phyloP scores from a whole-genome alignment of 257 asterid genomes.

The Solanum rostratum region DNA sequence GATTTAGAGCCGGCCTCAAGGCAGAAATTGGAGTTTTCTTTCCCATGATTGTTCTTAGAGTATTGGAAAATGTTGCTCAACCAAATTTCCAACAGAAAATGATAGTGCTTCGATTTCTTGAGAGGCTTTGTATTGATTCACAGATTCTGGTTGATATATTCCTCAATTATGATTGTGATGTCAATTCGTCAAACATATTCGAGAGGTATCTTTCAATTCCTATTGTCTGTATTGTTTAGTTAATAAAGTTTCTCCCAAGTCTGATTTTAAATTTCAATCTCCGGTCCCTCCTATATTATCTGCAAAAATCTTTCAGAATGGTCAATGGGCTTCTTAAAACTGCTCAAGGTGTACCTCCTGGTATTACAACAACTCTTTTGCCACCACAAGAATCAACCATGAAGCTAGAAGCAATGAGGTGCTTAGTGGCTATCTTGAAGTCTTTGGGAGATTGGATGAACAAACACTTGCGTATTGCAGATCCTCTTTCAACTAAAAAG shows the following conservation, averaged over 20 bases:
- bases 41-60: slow-evolving; percentile 96
- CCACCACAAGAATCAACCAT: slow-evolving; percentile 76
- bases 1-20: slow-evolving; percentile 95
- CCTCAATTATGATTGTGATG: slow-evolving; percentile 97
- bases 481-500: slow-evolving; percentile 54
- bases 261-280: not conserved
- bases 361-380: slow-evolving; percentile 62
- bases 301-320: slow-evolving; percentile 45
- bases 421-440: slow-evolving; percentile 75
- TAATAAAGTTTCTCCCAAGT: not conserved
- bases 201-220: slow-evolving; percentile 59
- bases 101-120: slow-evolving; percentile 94
- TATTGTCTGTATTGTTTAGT: slow-evolving; percentile 1
- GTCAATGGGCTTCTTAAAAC: slow-evolving; percentile 98
- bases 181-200: slow-evolving; percentile 94
- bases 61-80: slow-evolving; percentile 85
- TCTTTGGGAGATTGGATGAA: slow-evolving; percentile 99
- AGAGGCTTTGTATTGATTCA: slow-evolving; percentile 82
- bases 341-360: slow-evolving; percentile 98
- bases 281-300: not conserved
- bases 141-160: slow-evolving; percentile 96
- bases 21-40: slow-evolving; percentile 98
- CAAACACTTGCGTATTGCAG: slow-evolving; percentile 88
- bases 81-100: slow-evolving; percentile 98
- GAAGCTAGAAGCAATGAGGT: slow-evolving; percentile 95